phyloP scores from a whole-genome alignment of 2,329 filamentous ascomycete genomes.

The Leptographium lundbergii region DNA sequence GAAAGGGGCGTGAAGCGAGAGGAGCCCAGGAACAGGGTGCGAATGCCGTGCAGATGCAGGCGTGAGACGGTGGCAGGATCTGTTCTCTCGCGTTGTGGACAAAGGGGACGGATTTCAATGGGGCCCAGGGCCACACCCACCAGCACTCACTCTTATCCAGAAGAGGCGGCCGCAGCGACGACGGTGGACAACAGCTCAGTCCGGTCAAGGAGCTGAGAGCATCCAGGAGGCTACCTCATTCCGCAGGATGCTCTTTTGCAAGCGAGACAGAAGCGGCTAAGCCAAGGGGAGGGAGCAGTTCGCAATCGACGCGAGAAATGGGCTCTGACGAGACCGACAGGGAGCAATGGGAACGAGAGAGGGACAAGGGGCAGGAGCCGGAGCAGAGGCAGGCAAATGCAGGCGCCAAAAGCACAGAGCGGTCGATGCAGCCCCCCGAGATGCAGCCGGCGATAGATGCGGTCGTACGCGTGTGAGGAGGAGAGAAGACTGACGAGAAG shows the following conservation, averaged over 20 bases:
- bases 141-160: neutral
- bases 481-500: neutral
- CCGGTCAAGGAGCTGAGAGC: slow-evolving; percentile 48
- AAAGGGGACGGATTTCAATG: neutral
- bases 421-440: neutral
- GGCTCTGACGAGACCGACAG: neutral
- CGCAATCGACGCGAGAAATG: neutral
- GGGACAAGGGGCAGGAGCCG: neutral
- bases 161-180: neutral
- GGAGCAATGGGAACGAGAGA: neutral
- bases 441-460: neutral
- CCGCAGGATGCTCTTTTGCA: slow-evolving; percentile 18
- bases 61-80: neutral
- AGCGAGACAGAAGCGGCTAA: neutral
- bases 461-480: neutral
- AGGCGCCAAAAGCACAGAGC: neutral
- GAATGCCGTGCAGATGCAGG: neutral
- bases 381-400: neutral
- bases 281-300: neutral
- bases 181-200: slow-evolving; percentile 23
- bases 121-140: neutral
- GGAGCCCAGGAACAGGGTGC: neutral
- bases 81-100: neutral
- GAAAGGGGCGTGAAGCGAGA: too few species aligned
- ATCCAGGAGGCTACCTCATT: slow-evolving; percentile 46